Evolutionary conservation across 176 grass and related monocot species (phyloP).

Genomic region (Hsuehochloa calcarea): DNA sequence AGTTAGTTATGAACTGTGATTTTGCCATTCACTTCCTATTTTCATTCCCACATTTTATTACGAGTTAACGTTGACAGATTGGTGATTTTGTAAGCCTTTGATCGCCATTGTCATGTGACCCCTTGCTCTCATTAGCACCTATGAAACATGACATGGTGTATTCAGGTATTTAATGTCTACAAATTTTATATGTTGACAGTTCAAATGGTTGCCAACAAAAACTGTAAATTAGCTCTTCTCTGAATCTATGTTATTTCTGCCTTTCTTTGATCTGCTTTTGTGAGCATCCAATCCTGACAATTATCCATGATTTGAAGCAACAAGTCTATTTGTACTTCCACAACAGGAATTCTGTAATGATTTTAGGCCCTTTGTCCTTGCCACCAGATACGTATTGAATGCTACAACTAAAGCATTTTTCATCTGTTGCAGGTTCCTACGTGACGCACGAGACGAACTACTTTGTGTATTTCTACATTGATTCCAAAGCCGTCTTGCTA

Average conservation of each 20-base stretch:
- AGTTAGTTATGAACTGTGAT: background rate
- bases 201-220: background rate
- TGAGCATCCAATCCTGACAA: background rate
- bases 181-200: background rate
- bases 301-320: background rate
- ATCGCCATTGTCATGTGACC: background rate
- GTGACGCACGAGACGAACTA: conserved; percentile 84
- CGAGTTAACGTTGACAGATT: background rate
- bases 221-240: background rate
- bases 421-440: conserved; percentile 49
- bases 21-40: background rate
- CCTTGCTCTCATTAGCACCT: background rate
- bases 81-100: background rate
- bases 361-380: background rate
- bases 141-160: background rate
- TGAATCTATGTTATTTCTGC: background rate
- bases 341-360: background rate
- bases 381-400: background rate
- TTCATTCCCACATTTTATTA: background rate
- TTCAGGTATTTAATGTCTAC: background rate
- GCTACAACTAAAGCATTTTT: conserved; percentile 1
- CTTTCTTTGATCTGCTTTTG: background rate
- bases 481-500: conserved; percentile 77
- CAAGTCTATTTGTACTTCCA: background rate
- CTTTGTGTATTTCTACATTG: conserved; percentile 83